Conservation (phyloP, 2,329 filamentous ascomycete genomes). For the Exophiala phaeomuriformis region DNA sequence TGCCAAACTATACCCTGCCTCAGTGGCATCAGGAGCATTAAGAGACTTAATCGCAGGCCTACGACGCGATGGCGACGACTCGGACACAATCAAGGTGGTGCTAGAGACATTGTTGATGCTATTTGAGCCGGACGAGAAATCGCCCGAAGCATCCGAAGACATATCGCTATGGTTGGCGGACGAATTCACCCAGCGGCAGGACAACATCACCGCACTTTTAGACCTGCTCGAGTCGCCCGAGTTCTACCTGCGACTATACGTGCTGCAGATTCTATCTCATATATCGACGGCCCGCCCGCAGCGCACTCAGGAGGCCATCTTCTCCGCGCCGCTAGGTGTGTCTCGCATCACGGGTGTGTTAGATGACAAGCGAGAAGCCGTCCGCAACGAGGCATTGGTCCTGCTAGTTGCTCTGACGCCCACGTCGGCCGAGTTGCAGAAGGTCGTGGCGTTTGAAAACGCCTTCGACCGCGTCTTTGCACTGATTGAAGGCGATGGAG, state of each 20-base stretch:
- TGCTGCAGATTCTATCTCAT: slow-evolving; percentile 77
- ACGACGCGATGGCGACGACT: slow-evolving; percentile 82
- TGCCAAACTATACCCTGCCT: slow-evolving; percentile 91
- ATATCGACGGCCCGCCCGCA: slow-evolving; percentile 81
- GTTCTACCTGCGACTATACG: slow-evolving; percentile 87
- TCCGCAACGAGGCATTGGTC: slow-evolving; percentile 79
- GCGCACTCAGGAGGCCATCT: slow-evolving; percentile 87
- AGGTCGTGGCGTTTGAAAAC: slow-evolving; percentile 90
- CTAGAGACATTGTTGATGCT: slow-evolving; percentile 93
- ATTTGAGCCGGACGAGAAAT: slow-evolving; percentile 62
- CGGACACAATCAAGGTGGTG: slow-evolving; percentile 91
- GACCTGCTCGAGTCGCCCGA: slow-evolving; percentile 81
- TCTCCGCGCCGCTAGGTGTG: slow-evolving; percentile 80
- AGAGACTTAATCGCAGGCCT: slow-evolving; percentile 79
- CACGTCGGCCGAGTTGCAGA: slow-evolving; percentile 80
- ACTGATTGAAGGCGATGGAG: slow-evolving; percentile 75
- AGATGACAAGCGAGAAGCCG: slow-evolving; percentile 76
- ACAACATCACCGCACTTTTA: slow-evolving; percentile 86
- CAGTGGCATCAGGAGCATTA: slow-evolving; percentile 87
- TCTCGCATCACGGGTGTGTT: slow-evolving; percentile 75
- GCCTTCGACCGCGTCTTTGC: slow-evolving; percentile 81
- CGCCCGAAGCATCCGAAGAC: slow-evolving; percentile 67
- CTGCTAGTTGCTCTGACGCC: slow-evolving; percentile 83
- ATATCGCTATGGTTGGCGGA: slow-evolving; percentile 94
- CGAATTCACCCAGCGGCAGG: slow-evolving; percentile 95